phyloP scores from a whole-genome alignment of 805 yeast genomes.

The Spathaspora sp. region DNA sequence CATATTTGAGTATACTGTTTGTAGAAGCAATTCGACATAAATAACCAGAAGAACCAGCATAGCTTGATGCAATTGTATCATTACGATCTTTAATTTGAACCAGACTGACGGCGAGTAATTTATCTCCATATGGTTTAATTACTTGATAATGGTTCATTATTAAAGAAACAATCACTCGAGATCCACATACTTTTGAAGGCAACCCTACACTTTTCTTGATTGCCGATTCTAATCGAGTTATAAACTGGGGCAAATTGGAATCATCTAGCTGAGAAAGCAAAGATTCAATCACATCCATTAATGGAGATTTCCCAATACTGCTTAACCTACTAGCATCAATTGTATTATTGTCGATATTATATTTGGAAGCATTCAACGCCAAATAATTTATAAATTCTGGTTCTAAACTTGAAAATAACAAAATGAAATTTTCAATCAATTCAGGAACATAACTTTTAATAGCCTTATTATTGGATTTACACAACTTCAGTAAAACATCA shows the following conservation, averaged over 20 bases:
- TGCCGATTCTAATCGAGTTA: slow-evolving; percentile 49
- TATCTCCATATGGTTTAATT: slow-evolving; percentile 52
- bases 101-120: slow-evolving; percentile 54
- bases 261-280: slow-evolving; percentile 57
- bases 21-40: slow-evolving; percentile 59
- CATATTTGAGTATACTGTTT: slow-evolving; percentile 51
- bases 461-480: slow-evolving; percentile 58
- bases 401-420: slow-evolving; percentile 80
- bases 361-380: slow-evolving; percentile 84
- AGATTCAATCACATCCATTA: slow-evolving; percentile 81
- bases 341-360: slow-evolving; percentile 64
- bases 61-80: slow-evolving; percentile 68
- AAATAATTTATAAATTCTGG: slow-evolving; percentile 87
- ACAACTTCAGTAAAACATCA: slow-evolving; percentile 66
- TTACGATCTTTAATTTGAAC: slow-evolving; percentile 67
- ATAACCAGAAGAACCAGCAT: slow-evolving; percentile 78
- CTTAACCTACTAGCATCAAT: slow-evolving; percentile 76
- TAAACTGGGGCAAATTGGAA: slow-evolving; percentile 43
- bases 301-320: slow-evolving; percentile 75
- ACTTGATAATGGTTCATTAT: slow-evolving; percentile 51
- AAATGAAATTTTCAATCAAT: slow-evolving; percentile 64
- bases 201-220: slow-evolving; percentile 76
- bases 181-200: slow-evolving; percentile 86
- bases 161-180: slow-evolving; percentile 65
- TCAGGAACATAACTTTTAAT: slow-evolving; percentile 66